A percentile compares a stretch with the other conserved stretches of the same genome.
Conservation (phyloP, 1,284 basidiomycete species). For the Tilletiaria anomala region DNA sequence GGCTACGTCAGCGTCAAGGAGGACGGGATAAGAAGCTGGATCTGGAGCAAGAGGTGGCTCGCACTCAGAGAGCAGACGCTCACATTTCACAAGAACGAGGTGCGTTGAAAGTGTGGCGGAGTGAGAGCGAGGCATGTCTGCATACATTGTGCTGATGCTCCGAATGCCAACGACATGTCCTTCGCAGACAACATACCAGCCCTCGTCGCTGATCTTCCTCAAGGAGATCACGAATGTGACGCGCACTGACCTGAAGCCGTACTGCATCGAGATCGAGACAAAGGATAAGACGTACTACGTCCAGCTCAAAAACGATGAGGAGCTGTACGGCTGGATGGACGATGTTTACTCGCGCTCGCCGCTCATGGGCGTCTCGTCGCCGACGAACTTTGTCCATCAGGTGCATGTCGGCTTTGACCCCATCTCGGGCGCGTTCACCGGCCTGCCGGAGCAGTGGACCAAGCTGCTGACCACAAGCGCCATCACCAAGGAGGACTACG, state of each 20-base stretch:
- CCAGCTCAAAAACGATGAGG: constrained; percentile 81
- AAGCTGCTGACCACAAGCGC: constrained; percentile 87
- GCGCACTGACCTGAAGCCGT: constrained; percentile 80
- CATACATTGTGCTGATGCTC: no score
- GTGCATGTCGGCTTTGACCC: constrained; percentile 97
- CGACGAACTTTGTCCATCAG: constrained; percentile 94
- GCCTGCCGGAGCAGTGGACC: constrained; percentile 92
- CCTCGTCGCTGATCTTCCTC: constrained; percentile 53
- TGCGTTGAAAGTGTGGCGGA: no score
- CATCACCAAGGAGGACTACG: constrained; percentile 94
- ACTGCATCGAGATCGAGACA: constrained; percentile 62
- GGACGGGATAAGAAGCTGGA: constrained; percentile 53
- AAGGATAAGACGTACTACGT: constrained; percentile 62
- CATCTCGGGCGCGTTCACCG: constrained; percentile 80
- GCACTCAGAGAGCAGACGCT: constrained; percentile 67
- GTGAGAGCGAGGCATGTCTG: no score
- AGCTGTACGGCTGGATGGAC: constrained; percentile 90
- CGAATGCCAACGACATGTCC: no score
- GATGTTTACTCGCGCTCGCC: constrained; percentile 86
- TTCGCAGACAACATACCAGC: constrained; percentile 52
- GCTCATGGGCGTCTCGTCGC: constrained; percentile 78
- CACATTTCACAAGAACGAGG: constrained; percentile 82
- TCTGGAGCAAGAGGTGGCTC: constrained; percentile 85
- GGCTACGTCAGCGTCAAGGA: constrained; percentile 40
- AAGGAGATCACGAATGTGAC: constrained; percentile 73